These are phyloP conservation scores for Neohortaea acidophila DNA, from an alignment of 495 filamentous ascomycete species.

Conservation along the genomic window DNA sequence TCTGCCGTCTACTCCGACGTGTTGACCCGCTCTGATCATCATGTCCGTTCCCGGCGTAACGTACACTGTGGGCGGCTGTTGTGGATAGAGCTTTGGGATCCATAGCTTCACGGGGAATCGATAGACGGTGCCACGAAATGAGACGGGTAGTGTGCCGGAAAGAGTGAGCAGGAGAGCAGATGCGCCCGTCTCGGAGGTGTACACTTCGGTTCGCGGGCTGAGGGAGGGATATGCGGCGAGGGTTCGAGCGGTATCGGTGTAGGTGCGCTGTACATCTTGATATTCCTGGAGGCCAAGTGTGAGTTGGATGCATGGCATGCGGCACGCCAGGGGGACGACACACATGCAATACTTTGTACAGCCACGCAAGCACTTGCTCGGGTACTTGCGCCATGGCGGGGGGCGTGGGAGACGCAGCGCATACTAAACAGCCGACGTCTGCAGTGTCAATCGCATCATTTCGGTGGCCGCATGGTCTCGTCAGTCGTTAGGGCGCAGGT, in stretches of 20 bases:
- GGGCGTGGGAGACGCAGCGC: too few relatives aligned
- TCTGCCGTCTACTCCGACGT: slow-evolving; percentile 86
- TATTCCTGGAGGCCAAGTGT: slow-evolving; percentile 58
- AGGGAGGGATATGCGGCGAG: slow-evolving; percentile 72
- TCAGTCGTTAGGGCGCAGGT: too few relatives aligned
- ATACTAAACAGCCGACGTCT: not conserved
- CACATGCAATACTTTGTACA: slow-evolving; percentile 79
- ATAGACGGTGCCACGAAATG: slow-evolving; percentile 78
- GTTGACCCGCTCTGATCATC: slow-evolving; percentile 77
- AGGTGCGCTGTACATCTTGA: slow-evolving; percentile 76
- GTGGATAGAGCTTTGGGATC: slow-evolving; percentile 88
- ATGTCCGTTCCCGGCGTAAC: slow-evolving; percentile 80
- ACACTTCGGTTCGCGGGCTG: slow-evolving; percentile 84
- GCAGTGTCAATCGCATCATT: not conserved
- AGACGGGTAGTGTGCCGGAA: slow-evolving; percentile 70
- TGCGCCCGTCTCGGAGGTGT: slow-evolving; percentile 81
- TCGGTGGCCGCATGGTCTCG: too few relatives aligned
- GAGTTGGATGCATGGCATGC: too few relatives aligned
- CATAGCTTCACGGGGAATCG: slow-evolving; percentile 85
- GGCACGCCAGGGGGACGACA: slow-evolving; percentile 3
- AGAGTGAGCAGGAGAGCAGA: slow-evolving; percentile 80
- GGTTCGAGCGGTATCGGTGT: slow-evolving; percentile 73
- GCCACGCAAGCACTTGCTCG: slow-evolving; percentile 83
- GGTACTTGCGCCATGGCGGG: slow-evolving; percentile 62
- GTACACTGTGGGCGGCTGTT: slow-evolving; percentile 70